A percentile compares a stretch with the other conserved stretches of the same genome.
These are phyloP conservation scores for Sordariomycetes sp. DNA, from an alignment of 2,329 filamentous ascomycete genomes.

Conservation along the genomic window DNA sequence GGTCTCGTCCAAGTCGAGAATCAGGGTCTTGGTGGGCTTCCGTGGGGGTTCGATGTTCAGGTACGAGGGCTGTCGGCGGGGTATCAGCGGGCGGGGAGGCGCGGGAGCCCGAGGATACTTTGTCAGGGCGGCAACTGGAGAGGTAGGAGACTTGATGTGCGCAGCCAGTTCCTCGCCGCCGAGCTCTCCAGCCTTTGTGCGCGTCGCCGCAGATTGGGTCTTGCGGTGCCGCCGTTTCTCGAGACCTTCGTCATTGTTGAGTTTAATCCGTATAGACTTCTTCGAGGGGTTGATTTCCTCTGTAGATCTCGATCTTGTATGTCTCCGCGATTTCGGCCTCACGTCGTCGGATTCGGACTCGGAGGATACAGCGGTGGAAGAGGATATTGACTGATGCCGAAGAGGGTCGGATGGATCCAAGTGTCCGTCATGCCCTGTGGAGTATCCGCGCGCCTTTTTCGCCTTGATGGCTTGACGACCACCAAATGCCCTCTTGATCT, in stretches of 20 bases:
- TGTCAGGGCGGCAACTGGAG: constrained; percentile 67
- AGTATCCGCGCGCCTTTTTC: constrained; percentile 25
- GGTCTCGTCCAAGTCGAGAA: constrained; percentile 93
- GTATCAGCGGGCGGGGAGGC: constrained; percentile 83
- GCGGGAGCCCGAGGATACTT: constrained; percentile 86
- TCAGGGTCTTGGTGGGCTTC: constrained; percentile 79
- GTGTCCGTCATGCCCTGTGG: constrained; percentile 18
- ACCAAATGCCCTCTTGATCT: constrained; percentile 57
- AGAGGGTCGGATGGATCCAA: constrained; percentile 9
- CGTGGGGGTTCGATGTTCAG: constrained; percentile 48
- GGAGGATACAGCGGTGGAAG: constrained; percentile 59
- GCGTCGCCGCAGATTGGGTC: constrained; percentile 38
- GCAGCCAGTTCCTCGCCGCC: constrained; percentile 51
- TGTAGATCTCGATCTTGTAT: constrained; percentile 56
- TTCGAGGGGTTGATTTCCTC: constrained; percentile 59
- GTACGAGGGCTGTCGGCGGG: constrained; percentile 82
- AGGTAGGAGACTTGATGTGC: constrained; percentile 88
- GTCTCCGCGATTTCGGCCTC: constrained; percentile 24
- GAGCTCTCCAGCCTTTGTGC: constrained; percentile 29
- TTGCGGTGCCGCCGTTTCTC: constrained; percentile 65
- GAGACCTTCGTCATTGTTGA: constrained; percentile 70
- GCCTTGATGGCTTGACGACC: constrained; percentile 28
- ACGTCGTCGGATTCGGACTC: constrained; percentile 57
- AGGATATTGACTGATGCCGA: constrained; percentile 21
- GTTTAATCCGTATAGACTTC: constrained; percentile 82